Evolutionary conservation across 2,329 filamentous ascomycete genomes (phyloP).

Genomic region (Exophiala alcalophila): DNA sequence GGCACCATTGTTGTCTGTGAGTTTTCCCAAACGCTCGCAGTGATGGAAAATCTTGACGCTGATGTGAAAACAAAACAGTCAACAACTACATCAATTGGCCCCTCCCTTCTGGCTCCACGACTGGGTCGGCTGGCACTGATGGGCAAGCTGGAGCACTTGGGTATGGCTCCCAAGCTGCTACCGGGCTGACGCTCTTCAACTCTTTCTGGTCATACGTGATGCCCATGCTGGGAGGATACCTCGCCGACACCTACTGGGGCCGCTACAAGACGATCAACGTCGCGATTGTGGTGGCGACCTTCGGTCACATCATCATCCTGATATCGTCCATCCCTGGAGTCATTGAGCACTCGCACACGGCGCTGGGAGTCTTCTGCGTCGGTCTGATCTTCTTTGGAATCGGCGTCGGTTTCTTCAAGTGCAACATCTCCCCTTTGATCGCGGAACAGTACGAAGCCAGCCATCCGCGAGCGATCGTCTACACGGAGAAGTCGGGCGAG

Average conservation of each 20-base stretch:
- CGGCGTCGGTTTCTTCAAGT: conserved; percentile 70
- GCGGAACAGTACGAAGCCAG: conserved; percentile 66
- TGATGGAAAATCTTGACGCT: not conserved
- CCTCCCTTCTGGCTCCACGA: conserved; percentile 37
- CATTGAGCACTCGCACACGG: conserved; percentile 30
- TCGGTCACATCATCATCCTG: conserved; percentile 31
- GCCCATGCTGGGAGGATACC: conserved; percentile 37
- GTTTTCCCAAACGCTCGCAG: conserved; percentile 46
- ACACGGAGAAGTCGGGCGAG: conserved; percentile 56
- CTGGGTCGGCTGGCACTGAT: conserved; percentile 47
- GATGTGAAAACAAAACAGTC: conserved; percentile 26
- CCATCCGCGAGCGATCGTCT: conserved; percentile 51
- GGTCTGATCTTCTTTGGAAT: conserved; percentile 39
- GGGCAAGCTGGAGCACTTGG: conserved; percentile 53
- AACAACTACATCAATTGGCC: conserved; percentile 56
- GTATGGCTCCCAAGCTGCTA: conserved; percentile 55
- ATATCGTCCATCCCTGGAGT: conserved; percentile 30
- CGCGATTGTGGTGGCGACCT: conserved; percentile 38
- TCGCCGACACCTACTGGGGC: conserved; percentile 55
- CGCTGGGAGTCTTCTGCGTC: conserved; percentile 29
- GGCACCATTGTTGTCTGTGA: conserved; percentile 61
- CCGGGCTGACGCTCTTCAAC: conserved; percentile 56
- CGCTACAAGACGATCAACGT: conserved; percentile 38
- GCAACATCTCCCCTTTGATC: conserved; percentile 69
- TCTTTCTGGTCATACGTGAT: conserved; percentile 50